Evolutionary conservation across 305 asterid species (phyloP), one percentile per base, ranked within the genome.

Genomic region (Euphrasia arctica): DNA sequence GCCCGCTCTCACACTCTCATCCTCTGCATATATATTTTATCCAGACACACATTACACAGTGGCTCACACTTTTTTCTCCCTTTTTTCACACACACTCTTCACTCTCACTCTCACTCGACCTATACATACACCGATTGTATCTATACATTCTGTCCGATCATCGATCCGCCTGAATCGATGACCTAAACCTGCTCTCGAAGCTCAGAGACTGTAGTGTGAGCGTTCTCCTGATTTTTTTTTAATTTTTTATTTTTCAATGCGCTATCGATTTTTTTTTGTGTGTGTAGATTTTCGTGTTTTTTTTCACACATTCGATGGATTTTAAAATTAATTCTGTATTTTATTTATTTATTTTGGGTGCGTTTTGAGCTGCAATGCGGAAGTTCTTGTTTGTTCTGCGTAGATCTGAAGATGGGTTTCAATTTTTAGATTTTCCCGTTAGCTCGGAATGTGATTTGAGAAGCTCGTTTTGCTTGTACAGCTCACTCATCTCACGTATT

Each of bases 1-100:
- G 76, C 85, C 85, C 88, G 85, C 88, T 75, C 83, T 68, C 81
- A 75, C 82, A 63, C 85, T 65, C 73, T 75, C 25, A 72, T 34
- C 68, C 69, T 41, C 9, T 48, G 31, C 69, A 69, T 69, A 50
- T 56, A 70, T 34, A 55, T 22, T 3, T 3, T 5, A 28, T 9
- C 27, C 63, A 70, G 70, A 60, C 65, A 25, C 39, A 2, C 42
- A 8, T 60, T 58, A 25, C 60, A 60, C 65, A 25, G 14, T 0
- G 58, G 28, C 63, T 39, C 66, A 52, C 68, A 42, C 65, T 41
- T n/a, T 31, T 36, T 52, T 39, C 66, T 45, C 68, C 32, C 65
- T 41, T n/a, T 31, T 36, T 52, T 15, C 71, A 29, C 65, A 50
- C 70, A 29, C 75, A 12, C 65, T 10, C 75, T 11, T 5, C 29